Conservation (phyloP, 306 rosid species). For the Dalbergia cochinchinensis region DNA sequence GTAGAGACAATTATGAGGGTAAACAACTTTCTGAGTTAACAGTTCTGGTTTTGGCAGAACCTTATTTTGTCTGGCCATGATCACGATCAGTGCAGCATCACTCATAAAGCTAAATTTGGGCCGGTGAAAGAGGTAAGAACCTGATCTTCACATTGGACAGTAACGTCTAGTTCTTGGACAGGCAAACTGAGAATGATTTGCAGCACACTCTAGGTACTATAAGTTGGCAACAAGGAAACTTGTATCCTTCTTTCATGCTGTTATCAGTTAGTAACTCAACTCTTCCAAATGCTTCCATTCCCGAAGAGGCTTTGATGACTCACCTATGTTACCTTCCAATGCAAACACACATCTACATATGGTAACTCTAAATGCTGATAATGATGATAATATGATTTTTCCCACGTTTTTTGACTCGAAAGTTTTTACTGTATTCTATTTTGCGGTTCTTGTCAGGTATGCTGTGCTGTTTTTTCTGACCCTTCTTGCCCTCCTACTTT, state of each 20-base stretch:
- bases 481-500: constrained; percentile 69
- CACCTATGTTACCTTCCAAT: constrained; percentile 76
- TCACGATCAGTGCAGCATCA: constrained; percentile 82
- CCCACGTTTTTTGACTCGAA: background rate
- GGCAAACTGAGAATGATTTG: constrained; percentile 53
- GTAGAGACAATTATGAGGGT: constrained; percentile 8
- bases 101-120: constrained; percentile 63
- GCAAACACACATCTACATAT: constrained; percentile 73
- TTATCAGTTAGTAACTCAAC: constrained; percentile 64
- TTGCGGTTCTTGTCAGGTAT: constrained; percentile 63
- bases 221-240: constrained; percentile 94
- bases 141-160: constrained; percentile 40
- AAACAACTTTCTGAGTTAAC: constrained; percentile 35
- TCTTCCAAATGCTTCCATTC: constrained; percentile 58
- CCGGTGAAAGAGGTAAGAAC: constrained; percentile 73
- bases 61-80: constrained; percentile 87
- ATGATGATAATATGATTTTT: constrained; percentile 36
- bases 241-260: constrained; percentile 87
- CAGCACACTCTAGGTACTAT: constrained; percentile 90
- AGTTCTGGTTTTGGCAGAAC: constrained; percentile 59
- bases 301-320: constrained; percentile 64
- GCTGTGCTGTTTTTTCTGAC: constrained; percentile 62
- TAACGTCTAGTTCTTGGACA: constrained; percentile 39
- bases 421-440: background rate
- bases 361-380: constrained; percentile 54